Conservation (phyloP, 768 basidiomycete genomes). For the Panaeolus cyanescens region DNA sequence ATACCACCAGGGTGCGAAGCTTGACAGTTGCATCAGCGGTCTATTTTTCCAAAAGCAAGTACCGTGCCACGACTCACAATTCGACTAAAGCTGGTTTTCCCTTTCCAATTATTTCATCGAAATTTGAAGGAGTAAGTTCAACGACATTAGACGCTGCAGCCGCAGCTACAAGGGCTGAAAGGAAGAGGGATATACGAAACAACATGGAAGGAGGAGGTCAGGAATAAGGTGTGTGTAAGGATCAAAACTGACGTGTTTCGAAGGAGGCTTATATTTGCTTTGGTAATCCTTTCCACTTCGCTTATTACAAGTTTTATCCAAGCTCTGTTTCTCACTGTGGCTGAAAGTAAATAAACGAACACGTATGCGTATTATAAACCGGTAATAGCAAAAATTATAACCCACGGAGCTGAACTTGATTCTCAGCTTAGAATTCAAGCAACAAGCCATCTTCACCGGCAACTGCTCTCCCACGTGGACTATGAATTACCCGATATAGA, state of each 20-base stretch:
- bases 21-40: conserved; percentile 24
- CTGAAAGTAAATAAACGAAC: neutral
- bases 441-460: too few species aligned
- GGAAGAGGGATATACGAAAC: conserved; percentile 55
- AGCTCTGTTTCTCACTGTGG: neutral
- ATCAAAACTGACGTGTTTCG: conserved; percentile 34
- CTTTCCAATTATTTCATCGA: conserved; percentile 72
- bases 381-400: neutral
- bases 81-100: conserved; percentile 87
- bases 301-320: conserved; percentile 4
- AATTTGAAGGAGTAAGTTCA: conserved; percentile 75
- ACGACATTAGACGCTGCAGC: conserved; percentile 81
- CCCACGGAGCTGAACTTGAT: too few species aligned
- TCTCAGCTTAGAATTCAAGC: too few species aligned
- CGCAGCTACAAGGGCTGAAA: conserved; percentile 54
- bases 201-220: conserved; percentile 48
- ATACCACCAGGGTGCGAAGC: conserved; percentile 90
- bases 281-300: conserved; percentile 31
- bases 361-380: neutral
- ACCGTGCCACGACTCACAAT: conserved; percentile 60
- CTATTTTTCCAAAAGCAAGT: neutral
- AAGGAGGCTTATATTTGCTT: conserved; percentile 25
- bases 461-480: neutral
- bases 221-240: conserved; percentile 10
- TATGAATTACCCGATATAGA: conserved; percentile 24